These are phyloP conservation scores for Histomonas meleagridis DNA, from an alignment of 208 protist species.

Conservation along the genomic window DNA sequence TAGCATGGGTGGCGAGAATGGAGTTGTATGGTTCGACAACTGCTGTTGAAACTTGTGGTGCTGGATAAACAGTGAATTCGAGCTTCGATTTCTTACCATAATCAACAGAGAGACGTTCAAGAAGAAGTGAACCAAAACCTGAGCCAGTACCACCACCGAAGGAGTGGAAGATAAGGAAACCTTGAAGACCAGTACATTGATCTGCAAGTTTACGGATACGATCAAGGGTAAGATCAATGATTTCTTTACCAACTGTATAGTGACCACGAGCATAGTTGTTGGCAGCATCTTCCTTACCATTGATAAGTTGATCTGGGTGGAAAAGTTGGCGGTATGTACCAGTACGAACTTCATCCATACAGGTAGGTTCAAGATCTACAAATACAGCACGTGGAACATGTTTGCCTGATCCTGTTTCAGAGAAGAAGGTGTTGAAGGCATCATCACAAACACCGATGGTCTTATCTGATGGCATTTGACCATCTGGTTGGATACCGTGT, in stretches of 20 bases:
- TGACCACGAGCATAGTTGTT: constrained; percentile 61
- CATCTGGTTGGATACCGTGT: constrained; percentile 60
- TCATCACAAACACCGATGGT: constrained; percentile 53
- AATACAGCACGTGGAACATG: constrained; percentile 64
- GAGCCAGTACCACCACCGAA: constrained; percentile 59
- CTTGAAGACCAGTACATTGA: constrained; percentile 57
- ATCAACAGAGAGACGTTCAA: constrained; percentile 56
- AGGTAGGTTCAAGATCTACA: constrained; percentile 86
- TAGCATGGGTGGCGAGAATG: constrained; percentile 53
- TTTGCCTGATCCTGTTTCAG: constrained; percentile 57
- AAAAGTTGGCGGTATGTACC: constrained; percentile 70
- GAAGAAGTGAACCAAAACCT: constrained; percentile 53
- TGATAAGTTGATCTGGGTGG: constrained; percentile 56
- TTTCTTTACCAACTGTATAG: constrained; percentile 58
- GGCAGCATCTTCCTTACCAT: constrained; percentile 58
- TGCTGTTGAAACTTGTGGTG: constrained; percentile 51
- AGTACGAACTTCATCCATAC: constrained; percentile 81
- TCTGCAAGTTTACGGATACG: constrained; percentile 58
- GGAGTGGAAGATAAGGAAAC: constrained; percentile 57
- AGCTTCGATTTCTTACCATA: constrained; percentile 57
- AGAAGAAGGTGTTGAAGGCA: constrained; percentile 61
- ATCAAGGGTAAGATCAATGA: constrained; percentile 56
- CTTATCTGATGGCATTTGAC: constrained; percentile 52
- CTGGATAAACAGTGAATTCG: constrained; percentile 52
- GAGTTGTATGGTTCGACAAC: constrained; percentile 62